phyloP scores from a whole-genome alignment of 2,329 filamentous ascomycete species.

The Pyrenophora teres region DNA sequence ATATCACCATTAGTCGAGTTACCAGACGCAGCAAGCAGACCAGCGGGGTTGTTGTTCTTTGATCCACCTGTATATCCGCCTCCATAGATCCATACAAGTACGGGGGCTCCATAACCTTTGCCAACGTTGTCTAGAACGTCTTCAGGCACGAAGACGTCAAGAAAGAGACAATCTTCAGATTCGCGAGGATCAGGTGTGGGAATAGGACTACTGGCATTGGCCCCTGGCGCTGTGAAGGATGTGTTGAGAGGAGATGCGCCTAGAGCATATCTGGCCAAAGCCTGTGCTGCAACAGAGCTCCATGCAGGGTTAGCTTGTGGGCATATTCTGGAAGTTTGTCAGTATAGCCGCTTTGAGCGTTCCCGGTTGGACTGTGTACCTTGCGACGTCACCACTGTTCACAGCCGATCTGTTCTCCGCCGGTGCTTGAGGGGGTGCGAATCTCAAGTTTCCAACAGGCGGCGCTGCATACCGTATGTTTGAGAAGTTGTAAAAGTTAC shows the following conservation, averaged over 20 bases:
- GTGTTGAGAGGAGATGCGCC: conserved; percentile 36
- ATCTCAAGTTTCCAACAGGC: conserved; percentile 57
- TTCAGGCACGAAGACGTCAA: conserved; percentile 55
- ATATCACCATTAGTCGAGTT: conserved; percentile 48
- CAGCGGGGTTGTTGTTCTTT: conserved; percentile 48
- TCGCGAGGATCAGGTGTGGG: conserved; percentile 33
- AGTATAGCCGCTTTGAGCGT: neutral
- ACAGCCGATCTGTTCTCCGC: conserved; percentile 51
- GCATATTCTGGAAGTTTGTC: conserved; percentile 32
- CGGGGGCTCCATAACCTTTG: conserved; percentile 47
- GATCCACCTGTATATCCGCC: conserved; percentile 51
- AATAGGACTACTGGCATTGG: conserved; percentile 32
- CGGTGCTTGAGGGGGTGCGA: conserved; percentile 54
- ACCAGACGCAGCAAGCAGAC: conserved; percentile 51
- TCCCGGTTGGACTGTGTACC: conserved; percentile 24
- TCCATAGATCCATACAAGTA: conserved; percentile 59
- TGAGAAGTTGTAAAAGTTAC: conserved; percentile 58
- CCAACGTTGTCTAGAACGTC: conserved; percentile 41
- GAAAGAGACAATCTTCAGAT: conserved; percentile 56
- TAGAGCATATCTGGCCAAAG: conserved; percentile 39
- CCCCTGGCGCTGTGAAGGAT: conserved; percentile 32
- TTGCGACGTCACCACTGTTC: conserved; percentile 50
- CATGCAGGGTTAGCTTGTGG: conserved; percentile 52
- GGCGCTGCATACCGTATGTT: conserved; percentile 63
- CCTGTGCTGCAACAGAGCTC: conserved; percentile 42